These are phyloP conservation scores for Galerina marginata DNA, from an alignment of 768 basidiomycete genomes.

Conservation along the genomic window DNA sequence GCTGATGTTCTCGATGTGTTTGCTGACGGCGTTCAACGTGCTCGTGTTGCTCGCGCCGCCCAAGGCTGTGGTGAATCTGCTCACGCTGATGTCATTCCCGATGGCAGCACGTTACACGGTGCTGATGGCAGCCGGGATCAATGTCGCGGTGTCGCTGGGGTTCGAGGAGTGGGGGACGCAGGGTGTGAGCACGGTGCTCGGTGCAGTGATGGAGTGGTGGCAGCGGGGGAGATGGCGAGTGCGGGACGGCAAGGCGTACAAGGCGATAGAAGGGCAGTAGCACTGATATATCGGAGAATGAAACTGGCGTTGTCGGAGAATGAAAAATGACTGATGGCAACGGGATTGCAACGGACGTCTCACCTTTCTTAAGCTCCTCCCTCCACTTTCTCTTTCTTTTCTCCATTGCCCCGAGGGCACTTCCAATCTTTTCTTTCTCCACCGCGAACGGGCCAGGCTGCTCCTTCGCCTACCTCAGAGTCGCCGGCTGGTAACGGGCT, in stretches of 20 bases:
- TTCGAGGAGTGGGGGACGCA: constrained; percentile 83
- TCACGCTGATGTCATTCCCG: constrained; percentile 83
- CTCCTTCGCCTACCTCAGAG: constrained; percentile 39
- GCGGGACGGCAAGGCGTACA: constrained; percentile 80
- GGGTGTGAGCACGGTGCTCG: constrained; percentile 60
- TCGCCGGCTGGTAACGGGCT: constrained; percentile 58
- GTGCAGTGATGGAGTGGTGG: constrained; percentile 47
- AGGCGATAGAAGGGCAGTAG: constrained; percentile 81
- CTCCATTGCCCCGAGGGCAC: constrained; percentile 48
- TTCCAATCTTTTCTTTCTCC: constrained; percentile 47
- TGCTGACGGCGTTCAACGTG: constrained; percentile 74
- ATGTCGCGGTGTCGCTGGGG: constrained; percentile 70
- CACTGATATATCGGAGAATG: constrained; percentile 26
- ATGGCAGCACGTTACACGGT: constrained; percentile 70
- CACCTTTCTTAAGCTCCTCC: constrained; percentile 18
- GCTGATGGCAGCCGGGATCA: constrained; percentile 67
- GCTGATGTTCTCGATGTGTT: constrained; percentile 78
- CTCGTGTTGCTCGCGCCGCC: constrained; percentile 80
- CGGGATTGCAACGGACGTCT: constrained; percentile 10
- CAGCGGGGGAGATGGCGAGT: constrained; percentile 52
- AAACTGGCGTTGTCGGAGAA: not conserved
- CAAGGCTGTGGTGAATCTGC: constrained; percentile 54
- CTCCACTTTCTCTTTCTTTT: constrained; percentile 22
- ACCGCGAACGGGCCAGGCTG: constrained; percentile 33
- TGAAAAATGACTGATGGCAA: constrained; percentile 23